Base-by-base conservation (phyloP, 2,329 filamentous ascomycete genomes). In the Karstenula rhodostoma region DNA sequence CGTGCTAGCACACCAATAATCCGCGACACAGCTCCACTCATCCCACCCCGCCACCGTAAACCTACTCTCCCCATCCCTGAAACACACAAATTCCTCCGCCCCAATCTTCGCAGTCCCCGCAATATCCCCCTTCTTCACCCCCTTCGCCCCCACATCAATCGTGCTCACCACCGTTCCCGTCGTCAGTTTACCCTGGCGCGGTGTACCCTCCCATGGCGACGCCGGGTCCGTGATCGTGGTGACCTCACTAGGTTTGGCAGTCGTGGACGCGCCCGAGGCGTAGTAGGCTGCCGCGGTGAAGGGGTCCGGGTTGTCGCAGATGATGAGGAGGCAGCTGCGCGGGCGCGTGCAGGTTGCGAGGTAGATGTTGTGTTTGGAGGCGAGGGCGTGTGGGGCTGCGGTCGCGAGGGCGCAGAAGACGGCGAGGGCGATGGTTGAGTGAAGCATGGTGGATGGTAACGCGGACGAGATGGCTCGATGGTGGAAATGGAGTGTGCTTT, bases 261-360 rank as follows among this genome's bases (percentile, higher is more conserved):
- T 4, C 46, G 48, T 58, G 27, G 19, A 48, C 9, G n/a, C 52
- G 8, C 60, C 60, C 25, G 59, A 58, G 25, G 62, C 49, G 60
- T 60, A 64, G 40, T 62, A 62, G 6, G 59, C 62, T n/a, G 61
- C 59, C 5, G 60, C 59, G 4, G 56, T 64, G 50, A 57, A 62
- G 23, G 40, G 32, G 19, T 52, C 13, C 27, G 29, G 27, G 12
- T 32, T 33, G 37, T 37, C 29, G 19, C 43, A 49, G 29, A 55
- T 53, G 29, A 42, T 22, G 40, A 56, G 37, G 10, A 43, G 42
- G 49, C 44, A 62, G 23, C 22, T 19, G 25, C 19, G 46, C 15
- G n/a, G 23, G 1, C 25, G 44, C 6, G 53, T 57, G 57, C 62
- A 64, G 48, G 62, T 64, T 46, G 46, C 46, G 37, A 64, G 62